These are phyloP conservation scores for Capillidium rhysosporum DNA, from an alignment of 371 early-diverging fungal genomes.

Conservation along the genomic window DNA sequence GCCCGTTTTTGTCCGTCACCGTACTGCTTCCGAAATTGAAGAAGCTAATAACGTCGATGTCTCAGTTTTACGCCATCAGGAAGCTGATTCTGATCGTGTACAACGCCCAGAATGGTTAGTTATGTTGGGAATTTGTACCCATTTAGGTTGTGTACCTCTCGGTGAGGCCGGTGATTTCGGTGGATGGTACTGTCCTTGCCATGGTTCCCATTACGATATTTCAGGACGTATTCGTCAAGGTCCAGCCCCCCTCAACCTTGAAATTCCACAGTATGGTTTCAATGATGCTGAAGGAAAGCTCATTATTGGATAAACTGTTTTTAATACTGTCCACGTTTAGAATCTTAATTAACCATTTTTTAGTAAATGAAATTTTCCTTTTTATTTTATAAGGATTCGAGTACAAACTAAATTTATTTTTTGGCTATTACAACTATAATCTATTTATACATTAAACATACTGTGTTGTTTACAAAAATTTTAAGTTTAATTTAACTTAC, in stretches of 20 bases:
- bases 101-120: slow-evolving; percentile 92
- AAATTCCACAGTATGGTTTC: slow-evolving; percentile 69
- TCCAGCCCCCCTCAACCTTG: slow-evolving; percentile 94
- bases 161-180: slow-evolving; percentile 95
- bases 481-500: too few species aligned
- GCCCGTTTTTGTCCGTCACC: slow-evolving; percentile 94
- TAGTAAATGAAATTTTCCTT: too few species aligned
- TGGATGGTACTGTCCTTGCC: slow-evolving; percentile 99
- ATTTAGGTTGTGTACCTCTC: slow-evolving; percentile 95
- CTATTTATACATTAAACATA: too few species aligned
- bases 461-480: too few species aligned
- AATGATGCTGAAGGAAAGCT: slow-evolving; percentile 25
- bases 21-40: slow-evolving; percentile 85
- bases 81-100: slow-evolving; percentile 77
- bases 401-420: too few species aligned
- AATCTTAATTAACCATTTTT: too few species aligned
- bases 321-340: too few species aligned
- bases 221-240: slow-evolving; percentile 92
- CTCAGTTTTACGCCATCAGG: slow-evolving; percentile 69
- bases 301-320: slow-evolving; percentile 28
- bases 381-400: too few species aligned
- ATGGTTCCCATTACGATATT: slow-evolving; percentile 81
- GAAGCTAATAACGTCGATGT: slow-evolving; percentile 74
- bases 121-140: slow-evolving; percentile 96
- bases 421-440: too few species aligned